Evolutionary conservation across 805 yeast species (phyloP).

Genomic region (Saccharomycodes ludwigii): DNA sequence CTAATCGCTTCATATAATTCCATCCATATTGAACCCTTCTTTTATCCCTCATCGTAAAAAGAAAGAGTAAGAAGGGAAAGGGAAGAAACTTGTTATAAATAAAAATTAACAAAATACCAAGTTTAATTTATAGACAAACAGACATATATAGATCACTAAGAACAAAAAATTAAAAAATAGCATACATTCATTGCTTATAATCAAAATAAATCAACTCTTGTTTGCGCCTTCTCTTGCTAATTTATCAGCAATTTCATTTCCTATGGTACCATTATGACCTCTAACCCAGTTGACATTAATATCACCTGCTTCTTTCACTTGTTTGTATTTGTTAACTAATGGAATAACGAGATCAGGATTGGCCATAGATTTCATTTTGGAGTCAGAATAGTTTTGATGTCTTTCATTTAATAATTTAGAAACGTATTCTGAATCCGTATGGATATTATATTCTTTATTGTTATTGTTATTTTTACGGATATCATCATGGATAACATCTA

Average conservation of each 20-base stretch:
- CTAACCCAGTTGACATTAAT: constrained; percentile 43
- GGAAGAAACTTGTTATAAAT: too few relatives aligned
- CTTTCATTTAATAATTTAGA: constrained; percentile 34
- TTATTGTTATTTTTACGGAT: constrained; percentile 11
- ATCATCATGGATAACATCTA: constrained; percentile 27
- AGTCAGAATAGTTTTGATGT: constrained; percentile 42
- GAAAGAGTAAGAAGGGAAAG: too few relatives aligned
- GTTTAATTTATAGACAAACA: too few relatives aligned
- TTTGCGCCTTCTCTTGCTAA: constrained; percentile 61
- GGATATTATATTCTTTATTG: constrained; percentile 29
- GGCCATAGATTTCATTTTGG: constrained; percentile 22
- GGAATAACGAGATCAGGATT: constrained; percentile 22
- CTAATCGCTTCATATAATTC: too few relatives aligned
- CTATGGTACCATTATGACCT: constrained; percentile 59
- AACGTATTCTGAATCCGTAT: constrained; percentile 64
- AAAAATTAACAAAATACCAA: too few relatives aligned
- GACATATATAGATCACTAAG: too few relatives aligned
- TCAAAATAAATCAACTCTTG: constrained; percentile 11
- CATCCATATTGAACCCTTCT: too few relatives aligned
- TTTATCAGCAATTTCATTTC: constrained; percentile 67
- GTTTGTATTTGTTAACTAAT: constrained; percentile 30
- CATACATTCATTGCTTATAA: too few relatives aligned
- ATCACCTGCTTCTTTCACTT: constrained; percentile 27
- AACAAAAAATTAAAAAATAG: too few relatives aligned
- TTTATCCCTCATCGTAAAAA: too few relatives aligned